Conservation (phyloP, 2,329 filamentous ascomycete species). For the Clonostachys byssicola region DNA sequence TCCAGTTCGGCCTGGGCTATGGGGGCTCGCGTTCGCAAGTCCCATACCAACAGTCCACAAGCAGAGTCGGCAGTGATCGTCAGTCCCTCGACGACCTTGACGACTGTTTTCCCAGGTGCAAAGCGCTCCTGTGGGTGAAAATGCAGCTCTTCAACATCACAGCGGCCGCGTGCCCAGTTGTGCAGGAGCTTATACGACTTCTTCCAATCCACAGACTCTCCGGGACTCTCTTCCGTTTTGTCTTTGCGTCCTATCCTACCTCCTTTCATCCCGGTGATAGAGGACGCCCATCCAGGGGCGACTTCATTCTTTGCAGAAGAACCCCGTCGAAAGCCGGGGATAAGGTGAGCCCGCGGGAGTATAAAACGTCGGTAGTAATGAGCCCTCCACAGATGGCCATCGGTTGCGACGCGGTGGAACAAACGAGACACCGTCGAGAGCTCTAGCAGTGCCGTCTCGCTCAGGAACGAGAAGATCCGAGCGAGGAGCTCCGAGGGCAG, state of each 20-base stretch:
- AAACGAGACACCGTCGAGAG: constrained; percentile 67
- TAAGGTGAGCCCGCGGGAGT: constrained; percentile 70
- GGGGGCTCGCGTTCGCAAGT: constrained; percentile 57
- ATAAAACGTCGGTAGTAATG: constrained; percentile 88
- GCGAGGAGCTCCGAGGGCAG: constrained; percentile 87
- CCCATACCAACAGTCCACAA: constrained; percentile 75
- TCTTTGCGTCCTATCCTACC: constrained; percentile 27
- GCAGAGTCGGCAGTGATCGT: constrained; percentile 71
- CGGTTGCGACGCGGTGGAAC: constrained; percentile 67
- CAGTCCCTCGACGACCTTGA: constrained; percentile 72
- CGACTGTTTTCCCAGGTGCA: constrained; percentile 54
- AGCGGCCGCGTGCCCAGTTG: constrained; percentile 85
- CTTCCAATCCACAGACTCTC: constrained; percentile 70
- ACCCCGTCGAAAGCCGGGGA: constrained; percentile 55
- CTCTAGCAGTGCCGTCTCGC: constrained; percentile 62
- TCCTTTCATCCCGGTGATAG: not conserved
- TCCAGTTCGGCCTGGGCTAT: constrained; percentile 44
- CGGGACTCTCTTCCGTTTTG: constrained; percentile 31
- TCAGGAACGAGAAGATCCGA: constrained; percentile 75
- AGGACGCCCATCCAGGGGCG: not conserved
- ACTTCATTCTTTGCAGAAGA: not conserved
- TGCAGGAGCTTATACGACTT: constrained; percentile 81
- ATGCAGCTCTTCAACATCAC: constrained; percentile 73
- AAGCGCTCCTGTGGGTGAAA: constrained; percentile 25
- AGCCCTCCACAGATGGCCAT: constrained; percentile 87